Base-by-base conservation (phyloP, 1,139 yeast species). In the Saccharomycopsis crataegensis region DNA sequence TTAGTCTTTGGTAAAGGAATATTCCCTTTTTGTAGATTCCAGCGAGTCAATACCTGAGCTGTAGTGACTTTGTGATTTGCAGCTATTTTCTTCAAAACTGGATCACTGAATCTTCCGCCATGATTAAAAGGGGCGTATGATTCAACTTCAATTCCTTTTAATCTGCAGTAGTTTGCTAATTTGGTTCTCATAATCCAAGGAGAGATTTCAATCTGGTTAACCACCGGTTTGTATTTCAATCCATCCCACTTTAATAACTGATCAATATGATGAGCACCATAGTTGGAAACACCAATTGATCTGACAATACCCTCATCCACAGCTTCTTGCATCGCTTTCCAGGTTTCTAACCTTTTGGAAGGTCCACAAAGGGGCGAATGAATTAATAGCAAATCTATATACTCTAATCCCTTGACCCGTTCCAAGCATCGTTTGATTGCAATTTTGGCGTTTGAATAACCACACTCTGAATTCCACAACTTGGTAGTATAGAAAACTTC, bases 161-260 rank as follows among this genome's bases (percentile, higher is more conserved):
- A 57, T 48, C 71, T 67, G 58, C 86, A 82, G 67, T 70, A 83
- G 43, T 77, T 75, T 3, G 81, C 79, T 53, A 85, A 67, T 43
- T 83, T 84, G 43, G 72, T 71, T 61, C 89, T 73, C 86, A 82
- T 83, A 55, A 83, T 72, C 89, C 90, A 85, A 0, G 91, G 93
- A 58, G 86, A 81, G 16, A 85, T 77, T 66, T 85, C 91, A 58
- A 85, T 77, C 64, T 82, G 86, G 62, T 83, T 79, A 9, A 80
- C 78, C 37, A 86, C 83, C 0, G 91, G 93, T 56, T 71, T 72
- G 56, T 75, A 64, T 59, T 70, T 76, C 55, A 82, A 67, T 1
- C 72, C 77, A 0, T 73, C 68, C 82, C 85, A 82, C 9, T 63
- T 60, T 34, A 80, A 64, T 38, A 84, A 69, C 65, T 84, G 86